Base-by-base conservation (phyloP, 257 asterid genomes). In the Ilex asprella region DNA sequence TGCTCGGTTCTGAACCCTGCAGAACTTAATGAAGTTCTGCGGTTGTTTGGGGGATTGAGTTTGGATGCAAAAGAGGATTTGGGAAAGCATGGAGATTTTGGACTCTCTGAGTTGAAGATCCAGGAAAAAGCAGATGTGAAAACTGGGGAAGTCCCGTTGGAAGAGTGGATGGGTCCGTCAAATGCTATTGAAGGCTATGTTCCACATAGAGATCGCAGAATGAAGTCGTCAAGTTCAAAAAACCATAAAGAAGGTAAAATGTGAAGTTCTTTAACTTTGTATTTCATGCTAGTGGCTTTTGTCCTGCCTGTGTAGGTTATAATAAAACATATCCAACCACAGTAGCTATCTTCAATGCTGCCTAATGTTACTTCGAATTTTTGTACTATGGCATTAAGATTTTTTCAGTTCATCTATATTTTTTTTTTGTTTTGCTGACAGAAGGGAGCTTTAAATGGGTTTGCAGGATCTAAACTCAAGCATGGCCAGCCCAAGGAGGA, bases 151-250 rank as follows among this genome's bases (percentile, higher is more conserved):
- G 84, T 87, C 56, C 74, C 99, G 62, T 39, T 84, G 63, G 87
- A 82, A 73, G 99, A 87, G 77, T 93, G 99, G 97, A 67, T 85
- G 67, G 99, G 99, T 58, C 91, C 95, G 35, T 76, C 97, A 29
- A 80, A 84, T 75, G 97, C 97, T 16, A 85, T 93, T 74, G 99
- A 93, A 61, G 99, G 97, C 71, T 93, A 93, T 78, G 88, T 89
- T 61, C 99, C 97, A 10, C 82, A 70, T 60, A 82, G 60, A 63
- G 88, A 82, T 59, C 72, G 44, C 5, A 73, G 56, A 63, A 3
- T 50, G 62, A 79, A 68, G 60, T 50, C 77, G 16, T 67, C 43
- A 55, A 77, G 58, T 41, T 39, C 60, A 30, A 59, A 60, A 62
- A 77, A 49, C 62, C 60, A 31, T 41, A 76, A 67, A 32, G 73